Evolutionary conservation across 2,329 filamentous ascomycete species (phyloP), one percentile per base, ranked within the genome.

Genomic region (Berkeleyomyces rouxiae): DNA sequence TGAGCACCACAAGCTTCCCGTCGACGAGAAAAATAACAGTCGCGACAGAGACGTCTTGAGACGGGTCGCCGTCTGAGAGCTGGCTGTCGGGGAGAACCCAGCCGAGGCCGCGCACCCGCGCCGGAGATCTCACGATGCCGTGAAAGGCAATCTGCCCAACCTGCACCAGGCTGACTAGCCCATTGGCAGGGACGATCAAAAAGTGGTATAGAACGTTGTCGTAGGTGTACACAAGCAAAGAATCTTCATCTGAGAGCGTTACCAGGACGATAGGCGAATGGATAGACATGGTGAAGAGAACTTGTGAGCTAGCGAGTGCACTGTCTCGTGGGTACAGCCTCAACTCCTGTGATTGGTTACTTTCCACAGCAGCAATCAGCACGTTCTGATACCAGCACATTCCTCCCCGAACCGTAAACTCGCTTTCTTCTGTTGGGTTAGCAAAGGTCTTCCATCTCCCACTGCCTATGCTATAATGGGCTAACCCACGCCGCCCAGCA

Each of bases 361-460:
- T 85, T 72, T 99, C 93, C n/a, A 96, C 86, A 3, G 92, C 90
- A 46, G 90, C 91, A 63, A 97, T 88, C 16, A 99, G 78, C 40
- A 97, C 88, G 73, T 99, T 92, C 67, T 95, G 90, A 71, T 95
- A 91, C 93, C 93, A 99, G 71, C 92, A 97, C 91, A 99, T 96
- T 5, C 93, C 93, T 58, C 93, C 93, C 66, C 91, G 81, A 11
- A 99, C 89, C 33, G 90, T 84, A 70, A 99, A 99, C 66, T 91
- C 89, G 68, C 91, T 90, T 72, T 97, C 93, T 70, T 86, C 81
- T 39, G 81, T 82, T 36, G 85, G 81, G 68, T 91, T 90, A 58
- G 86, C 81, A 71, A 99, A 99, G 0, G 87, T 95, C 71, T 95
- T 96, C 93, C 93, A 99, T 64, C 93, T 82, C 37, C 92, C 89